Evolutionary conservation across 148 eudicot genomes (phyloP).

Genomic region (Amaranthus cruentus): DNA sequence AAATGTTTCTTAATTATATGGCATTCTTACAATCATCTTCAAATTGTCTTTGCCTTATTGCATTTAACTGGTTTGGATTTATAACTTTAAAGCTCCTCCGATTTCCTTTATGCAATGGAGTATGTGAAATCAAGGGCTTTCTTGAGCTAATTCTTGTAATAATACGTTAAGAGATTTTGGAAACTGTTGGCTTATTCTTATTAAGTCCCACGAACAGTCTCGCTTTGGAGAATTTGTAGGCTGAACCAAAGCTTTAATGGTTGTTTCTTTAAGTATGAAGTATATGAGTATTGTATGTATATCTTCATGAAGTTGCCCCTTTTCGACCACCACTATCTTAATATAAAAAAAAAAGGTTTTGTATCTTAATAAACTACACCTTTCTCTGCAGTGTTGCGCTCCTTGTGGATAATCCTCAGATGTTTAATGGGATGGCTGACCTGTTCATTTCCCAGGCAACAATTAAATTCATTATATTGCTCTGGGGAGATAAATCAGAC

Average conservation of each 20-base stretch:
- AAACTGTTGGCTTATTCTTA: neutral
- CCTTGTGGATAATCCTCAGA: constrained; percentile 69
- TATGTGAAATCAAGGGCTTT: neutral
- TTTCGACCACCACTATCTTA: neutral
- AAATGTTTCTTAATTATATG: neutral
- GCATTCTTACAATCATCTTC: neutral
- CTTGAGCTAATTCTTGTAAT: neutral
- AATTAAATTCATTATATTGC: constrained; percentile 62
- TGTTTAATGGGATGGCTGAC: constrained; percentile 58
- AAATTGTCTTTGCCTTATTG: neutral
- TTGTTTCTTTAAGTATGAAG: neutral
- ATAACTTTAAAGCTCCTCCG: neutral
- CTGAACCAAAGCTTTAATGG: neutral
- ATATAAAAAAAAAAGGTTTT: neutral
- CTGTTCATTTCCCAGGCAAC: constrained; percentile 44
- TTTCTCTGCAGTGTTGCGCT: constrained; percentile 68
- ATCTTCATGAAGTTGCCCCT: neutral
- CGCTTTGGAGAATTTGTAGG: neutral
- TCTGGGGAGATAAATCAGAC: constrained; percentile 87
- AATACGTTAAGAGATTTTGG: neutral
- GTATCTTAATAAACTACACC: constrained; percentile 5
- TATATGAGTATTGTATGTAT: neutral
- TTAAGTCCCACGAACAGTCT: neutral
- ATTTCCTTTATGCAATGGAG: neutral
- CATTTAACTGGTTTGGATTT: neutral